Evolutionary conservation across 208 protist genomes (phyloP).

Genomic region (Leishmania tarentolae): DNA sequence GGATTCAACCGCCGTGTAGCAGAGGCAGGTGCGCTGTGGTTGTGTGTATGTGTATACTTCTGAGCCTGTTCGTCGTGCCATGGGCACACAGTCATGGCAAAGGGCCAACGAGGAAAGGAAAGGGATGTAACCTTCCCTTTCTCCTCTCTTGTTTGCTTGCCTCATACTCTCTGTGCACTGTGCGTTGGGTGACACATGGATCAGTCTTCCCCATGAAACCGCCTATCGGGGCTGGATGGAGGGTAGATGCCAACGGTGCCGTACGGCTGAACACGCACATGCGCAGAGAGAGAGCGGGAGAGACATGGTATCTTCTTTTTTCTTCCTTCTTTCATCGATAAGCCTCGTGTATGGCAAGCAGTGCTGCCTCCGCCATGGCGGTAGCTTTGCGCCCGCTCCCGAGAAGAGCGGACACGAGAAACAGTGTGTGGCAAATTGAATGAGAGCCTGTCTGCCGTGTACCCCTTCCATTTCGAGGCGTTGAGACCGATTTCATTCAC

Average conservation of each 20-base stretch:
- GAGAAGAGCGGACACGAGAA: not conserved
- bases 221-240: not conserved
- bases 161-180: too few species aligned
- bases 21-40: not conserved
- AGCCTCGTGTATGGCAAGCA: not conserved
- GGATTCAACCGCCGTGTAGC: not conserved
- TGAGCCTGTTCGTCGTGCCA: not conserved
- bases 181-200: too few species aligned
- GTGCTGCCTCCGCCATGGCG: not conserved
- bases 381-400: not conserved
- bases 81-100: not conserved
- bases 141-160: not conserved
- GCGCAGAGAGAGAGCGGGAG: too few species aligned
- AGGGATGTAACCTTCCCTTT: not conserved
- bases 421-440: not conserved
- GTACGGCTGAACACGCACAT: not conserved
- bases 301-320: not conserved
- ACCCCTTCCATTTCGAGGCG: not conserved
- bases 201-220: not conserved
- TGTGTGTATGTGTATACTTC: not conserved
- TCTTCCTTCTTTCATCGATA: constrained; percentile 11
- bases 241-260: not conserved
- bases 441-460: not conserved
- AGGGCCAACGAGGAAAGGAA: not conserved
- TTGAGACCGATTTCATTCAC: not conserved